Percentiles rank a stretch among this genome's conserved stretches.
phyloP scores from a whole-genome alignment of 176 grass and related monocot species.

The Rhynchospora tenuis region DNA sequence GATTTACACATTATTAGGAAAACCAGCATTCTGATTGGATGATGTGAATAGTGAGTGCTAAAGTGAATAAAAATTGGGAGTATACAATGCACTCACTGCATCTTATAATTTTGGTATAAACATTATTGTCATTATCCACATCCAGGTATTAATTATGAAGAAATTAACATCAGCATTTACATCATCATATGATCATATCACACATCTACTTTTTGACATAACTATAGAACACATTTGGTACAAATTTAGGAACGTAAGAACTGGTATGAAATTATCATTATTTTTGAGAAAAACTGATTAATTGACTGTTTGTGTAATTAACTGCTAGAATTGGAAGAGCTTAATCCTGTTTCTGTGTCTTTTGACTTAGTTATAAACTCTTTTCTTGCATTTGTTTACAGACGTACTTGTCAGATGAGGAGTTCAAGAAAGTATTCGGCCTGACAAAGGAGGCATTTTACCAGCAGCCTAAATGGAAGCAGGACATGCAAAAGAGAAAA shows the following conservation, averaged over 20 bases:
- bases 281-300: not conserved
- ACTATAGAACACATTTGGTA: not conserved
- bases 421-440: constrained; percentile 69
- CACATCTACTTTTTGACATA: not conserved
- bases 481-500: constrained; percentile 88
- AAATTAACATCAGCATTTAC: not conserved
- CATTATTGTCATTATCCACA: not conserved
- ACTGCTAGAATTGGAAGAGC: not conserved
- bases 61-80: not conserved
- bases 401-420: constrained; percentile 79
- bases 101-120: not conserved
- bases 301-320: not conserved
- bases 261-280: not conserved
- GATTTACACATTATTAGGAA: not conserved
- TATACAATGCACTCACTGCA: not conserved
- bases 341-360: not conserved
- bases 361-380: not conserved
- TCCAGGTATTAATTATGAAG: not conserved
- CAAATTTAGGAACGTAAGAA: not conserved
- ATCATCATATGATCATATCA: not conserved
- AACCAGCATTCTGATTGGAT: not conserved
- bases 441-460: constrained; percentile 76
- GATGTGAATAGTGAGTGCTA: not conserved
- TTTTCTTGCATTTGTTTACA: constrained; percentile 30
- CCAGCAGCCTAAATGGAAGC: constrained; percentile 89